Percentiles rank a stretch among this genome's conserved stretches.
These are phyloP conservation scores for Rhynchosporium graminicola DNA, from an alignment of 2,329 filamentous ascomycete genomes.

Conservation along the genomic window DNA sequence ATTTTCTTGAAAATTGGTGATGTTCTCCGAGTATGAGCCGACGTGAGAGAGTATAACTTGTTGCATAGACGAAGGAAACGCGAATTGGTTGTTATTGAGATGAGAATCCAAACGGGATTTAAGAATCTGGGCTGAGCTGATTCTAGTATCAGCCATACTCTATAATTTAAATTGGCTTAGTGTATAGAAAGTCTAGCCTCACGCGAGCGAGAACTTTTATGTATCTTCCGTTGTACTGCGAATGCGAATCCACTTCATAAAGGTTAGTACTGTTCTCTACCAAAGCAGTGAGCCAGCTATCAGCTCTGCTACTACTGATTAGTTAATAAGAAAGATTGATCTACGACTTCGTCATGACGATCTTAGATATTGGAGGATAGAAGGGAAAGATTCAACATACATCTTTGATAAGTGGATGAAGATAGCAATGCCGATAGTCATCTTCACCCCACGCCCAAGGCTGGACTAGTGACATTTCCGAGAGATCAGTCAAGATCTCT, in stretches of 20 bases:
- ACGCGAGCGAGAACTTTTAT: conserved; percentile 15
- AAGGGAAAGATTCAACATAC: not conserved
- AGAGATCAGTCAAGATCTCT: conserved; percentile 24
- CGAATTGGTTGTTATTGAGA: conserved; percentile 3
- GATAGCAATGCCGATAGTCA: conserved; percentile 23
- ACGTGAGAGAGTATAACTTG: conserved; percentile 23
- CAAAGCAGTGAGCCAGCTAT: too few relatives aligned
- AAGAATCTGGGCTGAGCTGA: conserved; percentile 14
- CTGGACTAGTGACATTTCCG: conserved; percentile 30
- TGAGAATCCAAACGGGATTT: not conserved
- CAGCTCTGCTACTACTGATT: too few relatives aligned
- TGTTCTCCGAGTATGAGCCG: conserved; percentile 15
- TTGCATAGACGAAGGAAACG: conserved; percentile 9
- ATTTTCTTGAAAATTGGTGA: not conserved
- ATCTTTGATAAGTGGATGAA: conserved; percentile 33
- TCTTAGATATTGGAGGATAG: not conserved
- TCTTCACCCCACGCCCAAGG: conserved; percentile 22
- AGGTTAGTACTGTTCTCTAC: too few relatives aligned
- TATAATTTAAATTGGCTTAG: not conserved
- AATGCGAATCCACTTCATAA: conserved; percentile 29
- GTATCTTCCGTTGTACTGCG: conserved; percentile 16
- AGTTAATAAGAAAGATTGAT: too few relatives aligned
- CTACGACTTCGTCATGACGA: too few relatives aligned
- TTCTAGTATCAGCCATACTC: not conserved
- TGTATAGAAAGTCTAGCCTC: not conserved